Conservation (phyloP, 495 filamentous ascomycete species). For the Xylaria sp. region DNA sequence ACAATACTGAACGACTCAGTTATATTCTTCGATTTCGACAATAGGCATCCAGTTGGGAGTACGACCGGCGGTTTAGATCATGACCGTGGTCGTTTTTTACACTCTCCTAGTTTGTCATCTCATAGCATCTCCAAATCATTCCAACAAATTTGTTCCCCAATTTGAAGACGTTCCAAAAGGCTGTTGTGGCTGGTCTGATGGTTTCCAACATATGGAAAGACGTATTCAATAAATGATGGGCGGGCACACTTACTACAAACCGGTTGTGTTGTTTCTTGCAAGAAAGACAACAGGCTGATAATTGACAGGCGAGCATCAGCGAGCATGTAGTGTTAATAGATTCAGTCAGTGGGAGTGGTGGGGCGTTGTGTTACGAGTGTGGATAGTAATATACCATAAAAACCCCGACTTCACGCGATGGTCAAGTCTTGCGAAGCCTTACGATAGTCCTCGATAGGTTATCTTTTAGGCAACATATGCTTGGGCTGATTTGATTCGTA, state of each 20-base stretch:
- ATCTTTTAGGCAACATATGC: not conserved
- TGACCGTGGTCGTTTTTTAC: constrained; percentile 18
- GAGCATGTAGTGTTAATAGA: constrained; percentile 27
- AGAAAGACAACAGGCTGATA: constrained; percentile 21
- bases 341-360: constrained; percentile 6
- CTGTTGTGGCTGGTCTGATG: constrained; percentile 11
- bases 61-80: constrained; percentile 27
- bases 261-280: constrained; percentile 3
- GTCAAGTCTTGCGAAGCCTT: not conserved
- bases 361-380: constrained; percentile 17
- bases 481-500: not conserved
- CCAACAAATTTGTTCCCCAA: constrained; percentile 25
- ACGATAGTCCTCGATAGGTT: constrained; percentile 2
- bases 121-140: constrained; percentile 31
- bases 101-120: constrained; percentile 30
- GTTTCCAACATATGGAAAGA: constrained; percentile 11
- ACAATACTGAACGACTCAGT: constrained; percentile 23
- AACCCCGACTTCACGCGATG: not conserved
- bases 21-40: constrained; percentile 29
- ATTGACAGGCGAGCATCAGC: constrained; percentile 16
- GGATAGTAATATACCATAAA: constrained; percentile 25
- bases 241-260: constrained; percentile 4
- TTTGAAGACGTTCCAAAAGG: constrained; percentile 24
- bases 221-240: constrained; percentile 10
- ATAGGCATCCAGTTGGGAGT: constrained; percentile 28